phyloP scores from a whole-genome alignment of 768 basidiomycete genomes.

The Podaxis sp. region DNA sequence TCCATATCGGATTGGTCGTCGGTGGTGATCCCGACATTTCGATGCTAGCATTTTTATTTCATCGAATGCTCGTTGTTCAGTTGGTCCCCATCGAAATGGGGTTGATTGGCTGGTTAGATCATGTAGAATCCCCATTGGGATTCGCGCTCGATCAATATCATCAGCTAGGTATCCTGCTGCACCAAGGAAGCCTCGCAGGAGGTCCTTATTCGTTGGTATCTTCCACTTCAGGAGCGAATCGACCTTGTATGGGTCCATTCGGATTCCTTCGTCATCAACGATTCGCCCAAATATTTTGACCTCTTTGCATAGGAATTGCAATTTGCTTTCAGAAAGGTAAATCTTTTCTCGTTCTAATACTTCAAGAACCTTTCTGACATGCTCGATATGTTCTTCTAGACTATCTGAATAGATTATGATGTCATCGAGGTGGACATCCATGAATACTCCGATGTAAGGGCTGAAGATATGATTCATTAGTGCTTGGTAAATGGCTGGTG shows the following conservation, averaged over 20 bases:
- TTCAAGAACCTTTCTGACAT: conserved; percentile 24
- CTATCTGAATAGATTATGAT: conserved; percentile 22
- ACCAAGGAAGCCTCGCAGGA: conserved; percentile 13
- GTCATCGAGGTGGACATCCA: conserved; percentile 19
- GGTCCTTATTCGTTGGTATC: conserved; percentile 21
- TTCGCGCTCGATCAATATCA: conserved; percentile 23
- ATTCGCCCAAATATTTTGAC: conserved; percentile 35
- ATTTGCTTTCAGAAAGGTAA: conserved; percentile 21
- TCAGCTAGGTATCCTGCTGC: conserved; percentile 20
- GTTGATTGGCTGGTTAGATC: conserved; percentile 17
- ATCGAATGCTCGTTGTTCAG: conserved; percentile 29
- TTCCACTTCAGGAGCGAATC: conserved; percentile 25
- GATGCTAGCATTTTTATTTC: conserved; percentile 26
- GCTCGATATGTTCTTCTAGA: conserved; percentile 24
- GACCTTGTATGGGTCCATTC: conserved; percentile 39
- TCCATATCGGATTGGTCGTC: conserved; percentile 19
- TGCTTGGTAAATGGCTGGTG: conserved; percentile 34
- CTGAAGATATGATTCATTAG: conserved; percentile 27
- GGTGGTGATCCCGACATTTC: conserved; percentile 16
- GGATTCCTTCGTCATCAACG: conserved; percentile 31
- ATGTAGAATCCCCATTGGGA: conserved; percentile 31
- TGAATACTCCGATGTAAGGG: conserved; percentile 7
- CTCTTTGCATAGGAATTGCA: conserved; percentile 16
- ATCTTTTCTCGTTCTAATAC: conserved; percentile 25
- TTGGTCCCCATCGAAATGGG: conserved; percentile 22